Base-by-base conservation (phyloP, 805 yeast species). In the Saccharomycopsis schoenii region DNA sequence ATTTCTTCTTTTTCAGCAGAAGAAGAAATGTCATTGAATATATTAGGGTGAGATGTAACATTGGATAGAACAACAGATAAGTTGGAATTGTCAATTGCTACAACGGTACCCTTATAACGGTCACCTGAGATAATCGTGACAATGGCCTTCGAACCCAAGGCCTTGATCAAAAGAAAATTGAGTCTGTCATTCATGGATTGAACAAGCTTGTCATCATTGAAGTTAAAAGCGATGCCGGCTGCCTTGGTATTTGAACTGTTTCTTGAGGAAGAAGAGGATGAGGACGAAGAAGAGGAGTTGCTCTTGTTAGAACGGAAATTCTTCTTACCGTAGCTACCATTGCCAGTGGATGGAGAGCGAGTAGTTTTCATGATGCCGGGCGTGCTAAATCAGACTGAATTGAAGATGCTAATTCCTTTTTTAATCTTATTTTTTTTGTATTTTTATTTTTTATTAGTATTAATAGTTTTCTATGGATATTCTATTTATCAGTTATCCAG, bases 121-220 rank as follows among this genome's bases (percentile, higher is more conserved):
- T 80, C 76, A 14, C 93, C 93, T 0, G 88, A 79, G 29, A 81
- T 72, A 1, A 85, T 82, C 2, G 90, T 82, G 6, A 83, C 85
- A 14, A 76, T 75, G 12, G 81, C 83, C 37, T 74, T 73, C 37
- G 80, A 75, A 19, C 96, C 89, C 51, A 86, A 73, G 6, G 90
- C 76, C 64, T 82, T 82, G 43, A 81, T 76, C 54, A 87, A 71
- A 57, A 85, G 74, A 64, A 71, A 83, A 55, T 80, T 68, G 60
- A 85, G 73, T 60, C 88, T 77, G 66, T 85, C 89, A 65, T 79
- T 76, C 78, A 81, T 76, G 68, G 60, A 71, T 70, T 60, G 58
- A 19, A 21, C 34, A 25, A 43, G 21, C 17, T n/a, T 17, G 17
- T 55, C 57, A 42, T 61, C 61, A 21, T 40, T 51, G 25, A 58